phyloP scores from a whole-genome alignment of 73 alveolate genomes.

The Paramecium biaurelia region DNA sequence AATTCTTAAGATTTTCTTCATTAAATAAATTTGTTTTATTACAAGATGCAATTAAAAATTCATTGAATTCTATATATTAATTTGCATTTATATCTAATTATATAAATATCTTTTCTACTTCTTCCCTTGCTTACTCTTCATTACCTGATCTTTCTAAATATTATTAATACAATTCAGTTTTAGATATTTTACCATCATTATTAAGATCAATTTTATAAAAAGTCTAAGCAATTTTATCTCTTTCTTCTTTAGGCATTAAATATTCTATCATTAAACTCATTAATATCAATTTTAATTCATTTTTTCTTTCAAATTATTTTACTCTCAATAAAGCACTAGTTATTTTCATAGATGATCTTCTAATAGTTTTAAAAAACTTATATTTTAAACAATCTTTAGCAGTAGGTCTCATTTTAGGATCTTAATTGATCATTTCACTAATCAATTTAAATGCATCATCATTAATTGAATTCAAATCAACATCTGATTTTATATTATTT shows the following conservation, averaged over 20 bases:
- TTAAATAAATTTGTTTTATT: neutral
- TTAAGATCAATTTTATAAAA: neutral
- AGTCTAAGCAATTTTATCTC: neutral
- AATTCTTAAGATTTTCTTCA: neutral
- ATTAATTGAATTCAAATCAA: neutral
- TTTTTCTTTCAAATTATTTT: neutral
- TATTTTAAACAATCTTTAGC: slow-evolving; percentile 16
- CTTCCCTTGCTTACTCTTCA: neutral
- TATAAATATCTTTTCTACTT: neutral
- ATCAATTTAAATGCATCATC: neutral
- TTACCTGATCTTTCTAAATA: neutral
- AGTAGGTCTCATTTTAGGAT: neutral
- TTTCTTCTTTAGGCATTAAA: neutral
- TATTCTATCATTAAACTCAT: neutral
- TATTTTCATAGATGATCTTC: neutral
- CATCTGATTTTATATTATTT: neutral
- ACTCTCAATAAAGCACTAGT: neutral
- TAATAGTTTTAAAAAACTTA: neutral
- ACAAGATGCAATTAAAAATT: slow-evolving; percentile 1
- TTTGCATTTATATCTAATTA: neutral
- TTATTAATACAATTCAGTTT: neutral
- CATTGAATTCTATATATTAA: neutral
- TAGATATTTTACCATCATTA: neutral
- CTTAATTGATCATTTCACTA: neutral
- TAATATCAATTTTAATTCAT: neutral